phyloP scores from a whole-genome alignment of 257 asterid genomes.

The Penstemon davidsonii region DNA sequence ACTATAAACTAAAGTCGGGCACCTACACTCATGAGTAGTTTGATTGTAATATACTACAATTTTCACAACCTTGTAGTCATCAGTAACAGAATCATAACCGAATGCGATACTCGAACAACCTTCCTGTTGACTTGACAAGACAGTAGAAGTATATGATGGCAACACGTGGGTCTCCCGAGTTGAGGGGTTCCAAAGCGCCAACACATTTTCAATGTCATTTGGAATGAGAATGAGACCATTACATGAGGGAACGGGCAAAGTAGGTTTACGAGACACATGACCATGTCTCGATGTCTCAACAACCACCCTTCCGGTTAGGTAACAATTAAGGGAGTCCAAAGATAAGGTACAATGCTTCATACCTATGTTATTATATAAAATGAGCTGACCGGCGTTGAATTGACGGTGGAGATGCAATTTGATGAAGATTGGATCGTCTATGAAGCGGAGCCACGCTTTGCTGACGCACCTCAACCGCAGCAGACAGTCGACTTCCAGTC shows the following conservation, averaged over 20 bases:
- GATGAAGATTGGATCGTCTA: conserved; percentile 18
- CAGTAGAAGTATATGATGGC: background rate
- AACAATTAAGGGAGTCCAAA: conserved; percentile 5
- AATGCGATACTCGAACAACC: background rate
- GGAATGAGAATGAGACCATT: too few species aligned
- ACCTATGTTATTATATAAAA: background rate
- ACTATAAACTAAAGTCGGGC: conserved; percentile 11
- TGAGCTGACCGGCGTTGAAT: background rate
- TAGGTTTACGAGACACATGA: too few species aligned
- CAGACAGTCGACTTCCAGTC: conserved; percentile 2
- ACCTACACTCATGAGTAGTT: too few species aligned
- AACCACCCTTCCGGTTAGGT: too few species aligned
- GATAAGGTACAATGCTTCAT: background rate
- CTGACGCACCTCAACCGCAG: conserved; percentile 9
- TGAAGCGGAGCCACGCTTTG: conserved; percentile 20
- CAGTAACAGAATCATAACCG: background rate
- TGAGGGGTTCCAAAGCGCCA: too few species aligned
- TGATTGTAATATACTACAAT: too few species aligned
- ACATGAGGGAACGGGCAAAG: too few species aligned
- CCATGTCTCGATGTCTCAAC: too few species aligned
- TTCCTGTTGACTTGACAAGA: background rate
- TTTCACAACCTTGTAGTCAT: background rate
- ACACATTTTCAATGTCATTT: too few species aligned
- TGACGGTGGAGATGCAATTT: conserved; percentile 3
- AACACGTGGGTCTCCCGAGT: background rate